Evolutionary conservation across 169 alveolate genomes (phyloP).

Genomic region (Babesia bigemina): DNA sequence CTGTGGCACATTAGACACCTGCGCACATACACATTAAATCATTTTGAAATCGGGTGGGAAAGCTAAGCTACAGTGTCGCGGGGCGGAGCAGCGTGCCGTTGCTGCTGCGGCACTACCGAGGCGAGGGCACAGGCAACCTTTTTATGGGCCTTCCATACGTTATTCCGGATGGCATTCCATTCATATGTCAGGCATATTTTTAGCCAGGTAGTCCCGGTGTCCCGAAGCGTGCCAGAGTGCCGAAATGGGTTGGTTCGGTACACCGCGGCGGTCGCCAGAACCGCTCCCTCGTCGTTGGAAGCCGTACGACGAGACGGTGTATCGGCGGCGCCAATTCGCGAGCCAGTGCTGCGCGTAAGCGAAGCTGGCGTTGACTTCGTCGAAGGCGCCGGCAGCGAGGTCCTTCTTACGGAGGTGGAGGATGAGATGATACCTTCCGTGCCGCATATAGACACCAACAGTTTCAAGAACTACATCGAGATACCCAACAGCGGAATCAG

Average conservation of each 20-base stretch:
- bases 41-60: too few relatives aligned
- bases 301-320: neutral
- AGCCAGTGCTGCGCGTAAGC: constrained; percentile 14
- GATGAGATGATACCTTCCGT: neutral
- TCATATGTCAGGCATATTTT: neutral
- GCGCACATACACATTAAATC: too few relatives aligned
- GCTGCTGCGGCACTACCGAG: too few relatives aligned
- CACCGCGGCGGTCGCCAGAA: neutral
- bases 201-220: neutral
- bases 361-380: constrained; percentile 17
- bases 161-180: neutral
- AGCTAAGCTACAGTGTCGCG: too few relatives aligned
- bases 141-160: too few relatives aligned
- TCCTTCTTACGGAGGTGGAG: neutral
- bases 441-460: constrained; percentile 37
- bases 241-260: neutral
- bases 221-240: neutral
- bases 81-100: too few relatives aligned
- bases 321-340: neutral
- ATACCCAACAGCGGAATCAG: constrained; percentile 37
- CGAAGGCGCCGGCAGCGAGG: neutral
- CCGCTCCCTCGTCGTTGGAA: neutral
- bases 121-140: too few relatives aligned
- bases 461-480: constrained; percentile 46
- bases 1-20: too few relatives aligned